Evolutionary conservation across 805 yeast species (phyloP).

Genomic region (Saitoella complicata): DNA sequence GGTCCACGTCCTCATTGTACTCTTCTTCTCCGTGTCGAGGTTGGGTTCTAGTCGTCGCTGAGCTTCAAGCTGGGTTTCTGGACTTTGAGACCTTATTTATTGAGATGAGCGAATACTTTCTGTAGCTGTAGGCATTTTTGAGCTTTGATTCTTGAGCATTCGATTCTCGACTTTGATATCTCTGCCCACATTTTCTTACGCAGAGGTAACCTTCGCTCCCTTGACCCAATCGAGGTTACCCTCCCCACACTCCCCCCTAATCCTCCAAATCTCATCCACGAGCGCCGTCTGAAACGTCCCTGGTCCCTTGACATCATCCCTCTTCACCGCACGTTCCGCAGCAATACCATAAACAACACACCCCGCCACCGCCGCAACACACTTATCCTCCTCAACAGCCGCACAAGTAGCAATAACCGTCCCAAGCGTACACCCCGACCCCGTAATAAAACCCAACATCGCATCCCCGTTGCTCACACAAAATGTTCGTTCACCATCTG

Average conservation of each 20-base stretch:
- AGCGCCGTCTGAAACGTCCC: constrained; percentile 37
- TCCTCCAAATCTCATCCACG: constrained; percentile 26
- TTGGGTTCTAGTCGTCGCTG: no score
- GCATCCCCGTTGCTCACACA: constrained; percentile 40
- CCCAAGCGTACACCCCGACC: constrained; percentile 73
- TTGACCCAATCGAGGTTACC: constrained; percentile 7
- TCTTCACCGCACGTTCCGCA: constrained; percentile 35
- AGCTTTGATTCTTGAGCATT: no score
- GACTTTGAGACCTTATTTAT: no score
- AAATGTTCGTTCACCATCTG: constrained; percentile 26
- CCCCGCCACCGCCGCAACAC: constrained; percentile 38
- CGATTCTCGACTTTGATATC: background rate
- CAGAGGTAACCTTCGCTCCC: constrained; percentile 4
- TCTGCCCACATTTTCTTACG: background rate
- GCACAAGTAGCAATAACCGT: constrained; percentile 46
- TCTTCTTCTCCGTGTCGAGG: no score
- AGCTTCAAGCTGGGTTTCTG: no score
- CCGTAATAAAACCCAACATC: constrained; percentile 55
- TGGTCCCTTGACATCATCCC: constrained; percentile 28
- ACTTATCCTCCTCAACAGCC: constrained; percentile 29
- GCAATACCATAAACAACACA: constrained; percentile 44
- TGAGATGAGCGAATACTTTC: no score
- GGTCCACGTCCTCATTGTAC: no score
- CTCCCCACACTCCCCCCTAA: constrained; percentile 6
- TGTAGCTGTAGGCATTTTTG: no score